Base-by-base conservation (phyloP, 106 monocot genomes). In the Posidonia australis region DNA sequence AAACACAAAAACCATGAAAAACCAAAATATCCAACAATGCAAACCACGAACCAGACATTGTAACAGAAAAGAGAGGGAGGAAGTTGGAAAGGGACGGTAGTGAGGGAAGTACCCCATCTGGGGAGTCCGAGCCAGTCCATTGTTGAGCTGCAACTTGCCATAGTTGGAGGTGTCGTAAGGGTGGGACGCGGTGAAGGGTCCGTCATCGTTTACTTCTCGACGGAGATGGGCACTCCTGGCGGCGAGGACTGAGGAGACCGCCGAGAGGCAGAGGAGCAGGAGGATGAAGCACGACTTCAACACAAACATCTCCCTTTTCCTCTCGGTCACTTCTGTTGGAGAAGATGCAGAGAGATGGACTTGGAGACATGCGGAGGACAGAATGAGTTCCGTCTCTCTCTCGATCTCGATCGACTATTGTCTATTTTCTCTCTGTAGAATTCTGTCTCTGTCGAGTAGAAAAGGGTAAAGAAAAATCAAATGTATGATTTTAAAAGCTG, bases 81-180 rank as follows among this genome's bases (percentile, higher is more conserved):
- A 21, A 46, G 46, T 10, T 10, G 46, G 46, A 14, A 51, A 51
- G 51, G n/a, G 20, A 57, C 5, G 3, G 64, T 13, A 4, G 24
- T 5, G 22, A 46, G 14, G 3, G 24, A 10, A 20, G 0, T 51
- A 89, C 94, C 94, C 89, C 94, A 90, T 94, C 63, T 89, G 94
- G 54, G 94, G 94, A 72, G 89, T 89, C 64, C 75, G 83, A 54
- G 82, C 94, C 46, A 94, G 63, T 16, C 89, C 94, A 46, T 94
- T 94, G 80, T 81, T 61, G 74, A 94, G 79, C 78, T 94, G 94
- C 25, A 89, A 70, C 67, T 69, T 82, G 14, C 94, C 89, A 46
- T 86, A 94, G 66, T 94, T 84, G 60, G 94, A 89, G 17, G 84
- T 89, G 69, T 94, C 89, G 66, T 86, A 94, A 44, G 70, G 58